These are phyloP conservation scores for Phytophthora citricola DNA, from an alignment of 352 stramenopile species.

Conservation along the genomic window DNA sequence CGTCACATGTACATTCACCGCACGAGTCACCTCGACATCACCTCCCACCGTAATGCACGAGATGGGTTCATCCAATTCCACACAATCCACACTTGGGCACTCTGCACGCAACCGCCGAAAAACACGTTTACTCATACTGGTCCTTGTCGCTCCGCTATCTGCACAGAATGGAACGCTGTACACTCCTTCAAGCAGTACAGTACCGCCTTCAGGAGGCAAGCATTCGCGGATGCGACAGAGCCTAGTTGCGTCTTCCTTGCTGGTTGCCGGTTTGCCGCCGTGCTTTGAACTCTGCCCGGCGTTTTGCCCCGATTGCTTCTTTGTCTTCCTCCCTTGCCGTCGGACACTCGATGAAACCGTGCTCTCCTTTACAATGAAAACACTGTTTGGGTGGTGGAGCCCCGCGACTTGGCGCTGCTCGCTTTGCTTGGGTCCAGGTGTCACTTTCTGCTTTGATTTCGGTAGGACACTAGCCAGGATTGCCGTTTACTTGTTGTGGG, in stretches of 20 bases:
- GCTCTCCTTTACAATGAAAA: constrained; percentile 14
- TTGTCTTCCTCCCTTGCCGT: constrained; percentile 16
- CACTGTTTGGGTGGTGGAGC: neutral
- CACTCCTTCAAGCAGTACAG: constrained; percentile 9
- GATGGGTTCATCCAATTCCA: constrained; percentile 9
- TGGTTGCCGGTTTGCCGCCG: neutral
- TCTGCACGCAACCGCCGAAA: neutral
- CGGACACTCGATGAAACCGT: constrained; percentile 13
- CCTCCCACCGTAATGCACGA: constrained; percentile 5
- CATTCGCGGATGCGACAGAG: constrained; percentile 9
- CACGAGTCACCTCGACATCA: constrained; percentile 6
- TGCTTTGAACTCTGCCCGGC: constrained; percentile 5
- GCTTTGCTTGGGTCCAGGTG: neutral
- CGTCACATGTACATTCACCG: constrained; percentile 3
- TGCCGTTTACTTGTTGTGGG: neutral
- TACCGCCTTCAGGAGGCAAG: constrained; percentile 6
- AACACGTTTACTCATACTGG: constrained; percentile 14
- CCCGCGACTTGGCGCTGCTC: neutral
- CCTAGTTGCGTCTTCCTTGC: constrained; percentile 1
- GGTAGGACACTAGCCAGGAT: neutral
- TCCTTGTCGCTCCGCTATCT: constrained; percentile 8
- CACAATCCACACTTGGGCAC: neutral
- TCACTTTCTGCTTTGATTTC: neutral
- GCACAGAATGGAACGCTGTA: constrained; percentile 5
- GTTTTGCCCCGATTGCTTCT: constrained; percentile 17